These are phyloP conservation scores for Cladosporium halotolerans DNA, from an alignment of 2,329 filamentous ascomycete genomes.

Conservation along the genomic window DNA sequence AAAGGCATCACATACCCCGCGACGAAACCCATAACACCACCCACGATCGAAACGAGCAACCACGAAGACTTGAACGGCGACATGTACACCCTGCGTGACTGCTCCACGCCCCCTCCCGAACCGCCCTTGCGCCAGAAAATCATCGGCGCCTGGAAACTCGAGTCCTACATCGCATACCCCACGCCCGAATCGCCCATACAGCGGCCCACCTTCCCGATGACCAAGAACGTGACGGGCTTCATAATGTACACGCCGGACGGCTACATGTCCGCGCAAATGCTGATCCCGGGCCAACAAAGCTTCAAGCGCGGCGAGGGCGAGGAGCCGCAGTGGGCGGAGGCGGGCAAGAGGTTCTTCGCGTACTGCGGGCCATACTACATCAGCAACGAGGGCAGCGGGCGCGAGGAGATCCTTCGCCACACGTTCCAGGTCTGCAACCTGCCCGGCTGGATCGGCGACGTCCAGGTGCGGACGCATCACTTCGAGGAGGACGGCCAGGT, in stretches of 20 bases:
- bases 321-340: conserved; percentile 35
- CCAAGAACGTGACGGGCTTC: conserved; percentile 31
- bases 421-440: conserved; percentile 34
- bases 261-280: conserved; percentile 35
- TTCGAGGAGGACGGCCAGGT: conserved; percentile 35
- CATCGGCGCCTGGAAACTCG: conserved; percentile 33
- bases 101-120: conserved; percentile 24
- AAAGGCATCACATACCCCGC: neutral
- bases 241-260: conserved; percentile 36
- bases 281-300: conserved; percentile 32
- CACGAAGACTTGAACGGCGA: conserved; percentile 30
- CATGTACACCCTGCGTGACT: conserved; percentile 27
- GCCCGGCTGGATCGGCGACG: conserved; percentile 34
- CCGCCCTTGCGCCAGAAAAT: conserved; percentile 28
- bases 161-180: conserved; percentile 34
- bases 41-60: conserved; percentile 15
- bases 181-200: conserved; percentile 30
- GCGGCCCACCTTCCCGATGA: conserved; percentile 32
- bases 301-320: conserved; percentile 34
- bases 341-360: conserved; percentile 32
- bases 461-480: conserved; percentile 31
- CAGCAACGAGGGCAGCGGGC: conserved; percentile 28
- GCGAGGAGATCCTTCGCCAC: conserved; percentile 31
- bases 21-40: conserved; percentile 10
- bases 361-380: conserved; percentile 36